Evolutionary conservation across 2,329 filamentous ascomycete genomes (phyloP), one percentile per base, ranked within the genome.

Genomic region (Plenodomus tracheiphilus): DNA sequence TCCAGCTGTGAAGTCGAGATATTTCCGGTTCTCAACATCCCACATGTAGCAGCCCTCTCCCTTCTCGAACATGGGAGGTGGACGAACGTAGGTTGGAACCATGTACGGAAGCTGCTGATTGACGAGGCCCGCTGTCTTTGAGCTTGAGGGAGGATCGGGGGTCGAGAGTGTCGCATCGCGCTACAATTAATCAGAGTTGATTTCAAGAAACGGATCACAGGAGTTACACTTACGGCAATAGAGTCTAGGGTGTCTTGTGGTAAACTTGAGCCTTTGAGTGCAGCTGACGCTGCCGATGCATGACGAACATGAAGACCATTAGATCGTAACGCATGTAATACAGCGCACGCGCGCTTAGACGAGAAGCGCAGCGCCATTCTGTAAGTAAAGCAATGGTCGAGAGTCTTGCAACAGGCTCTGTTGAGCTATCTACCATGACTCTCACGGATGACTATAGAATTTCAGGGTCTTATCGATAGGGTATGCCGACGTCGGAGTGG

Each of bases 31-130:
- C 76, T 97, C 91, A 32, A 93, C 77, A 71, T 99, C 94, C 84
- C 86, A 97, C 54, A 99, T 74, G 71, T 91, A 92, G 52, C 87
- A 91, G 2, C 94, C 94, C 69, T 91, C 79, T 56, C 92, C 94
- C 71, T 86, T 89, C 49, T 91, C 85, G 73, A 99, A 97, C 68
- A 97, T 89, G 2, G 91, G 91, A 38, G 88, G 82, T 41, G 94
- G 93, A 20, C 94, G 89, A 43, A 91, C 85, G 74, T 99, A 99
- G 44, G 94, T 99, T 2, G 91, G 87, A 21, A 99, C 89, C 93
- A 99, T 97, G 75, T 86, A 97, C 2, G 89, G 88, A 25, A 86
- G 81, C 64, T 91, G 85, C 53, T 89, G 84, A 59, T 84, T 81
- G 57, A 96, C 84, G 51, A 96, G 81, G 22, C 85, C 81, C 28